A percentile compares a stretch with the other conserved stretches of the same genome.
Conservation (phyloP, 169 alveolate genomes). For the Plasmodium fragile region DNA sequence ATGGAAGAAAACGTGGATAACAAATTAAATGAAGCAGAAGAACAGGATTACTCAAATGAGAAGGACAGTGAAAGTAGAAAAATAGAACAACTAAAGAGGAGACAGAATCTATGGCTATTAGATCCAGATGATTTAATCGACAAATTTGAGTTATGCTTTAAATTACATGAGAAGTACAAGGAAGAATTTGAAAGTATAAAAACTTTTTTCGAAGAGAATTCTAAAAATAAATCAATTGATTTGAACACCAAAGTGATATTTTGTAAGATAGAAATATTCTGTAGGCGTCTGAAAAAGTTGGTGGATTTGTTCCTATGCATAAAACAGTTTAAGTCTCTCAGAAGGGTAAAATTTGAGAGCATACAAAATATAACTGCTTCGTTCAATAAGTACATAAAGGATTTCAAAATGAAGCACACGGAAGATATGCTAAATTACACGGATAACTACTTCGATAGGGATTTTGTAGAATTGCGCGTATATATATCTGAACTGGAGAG, state of each 20-base stretch:
- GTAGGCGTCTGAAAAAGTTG: constrained; percentile 95
- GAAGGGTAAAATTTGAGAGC: constrained; percentile 94
- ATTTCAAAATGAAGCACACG: constrained; percentile 67
- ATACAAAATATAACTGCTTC: constrained; percentile 91
- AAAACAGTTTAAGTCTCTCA: constrained; percentile 93
- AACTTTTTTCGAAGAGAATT: constrained; percentile 93
- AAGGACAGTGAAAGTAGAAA: not conserved
- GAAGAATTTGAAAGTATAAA: constrained; percentile 93
- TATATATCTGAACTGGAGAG: constrained; percentile 90
- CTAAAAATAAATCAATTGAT: constrained; percentile 96
- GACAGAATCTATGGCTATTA: constrained; percentile 89
- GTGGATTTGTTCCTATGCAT: constrained; percentile 96
- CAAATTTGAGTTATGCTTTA: constrained; percentile 93
- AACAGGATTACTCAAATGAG: not conserved
- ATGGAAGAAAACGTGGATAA: not conserved
- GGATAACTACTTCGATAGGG: constrained; percentile 96
- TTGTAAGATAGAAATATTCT: constrained; percentile 96
- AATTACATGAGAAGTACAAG: constrained; percentile 94
- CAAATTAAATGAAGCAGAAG: not conserved
- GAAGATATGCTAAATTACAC: constrained; percentile 94
- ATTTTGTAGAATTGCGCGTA: constrained; percentile 96
- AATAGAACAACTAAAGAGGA: constrained; percentile 1
- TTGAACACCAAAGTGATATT: constrained; percentile 96
- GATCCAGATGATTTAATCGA: constrained; percentile 93
- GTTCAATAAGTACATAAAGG: constrained; percentile 90